These are phyloP conservation scores for Elsinoe batatas DNA, from an alignment of 2,329 filamentous ascomycete genomes.

Conservation along the genomic window DNA sequence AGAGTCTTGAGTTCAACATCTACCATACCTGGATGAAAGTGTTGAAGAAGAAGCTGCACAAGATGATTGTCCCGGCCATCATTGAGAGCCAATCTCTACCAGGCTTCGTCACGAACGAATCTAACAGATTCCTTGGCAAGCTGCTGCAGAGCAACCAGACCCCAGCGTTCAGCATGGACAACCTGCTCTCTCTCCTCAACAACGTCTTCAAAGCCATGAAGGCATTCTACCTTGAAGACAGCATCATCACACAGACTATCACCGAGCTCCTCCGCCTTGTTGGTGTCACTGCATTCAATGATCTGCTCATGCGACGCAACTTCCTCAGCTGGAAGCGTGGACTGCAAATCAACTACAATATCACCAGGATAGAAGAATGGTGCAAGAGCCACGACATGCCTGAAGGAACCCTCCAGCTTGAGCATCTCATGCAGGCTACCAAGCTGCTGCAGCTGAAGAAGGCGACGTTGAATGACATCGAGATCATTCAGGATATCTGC, in stretches of 20 bases:
- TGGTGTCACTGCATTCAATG: constrained; percentile 96
- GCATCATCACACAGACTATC: constrained; percentile 89
- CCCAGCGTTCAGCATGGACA: constrained; percentile 99
- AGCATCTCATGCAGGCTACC: constrained; percentile 99
- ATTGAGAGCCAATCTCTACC: constrained; percentile 98
- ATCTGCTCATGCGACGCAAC: constrained; percentile 92
- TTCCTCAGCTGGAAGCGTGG: constrained; percentile 99
- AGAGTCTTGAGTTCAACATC: constrained; percentile 98
- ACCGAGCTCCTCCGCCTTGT: constrained; percentile 89
- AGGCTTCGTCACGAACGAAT: constrained; percentile 97
- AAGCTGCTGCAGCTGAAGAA: constrained; percentile 98
- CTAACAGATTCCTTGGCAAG: constrained; percentile 95
- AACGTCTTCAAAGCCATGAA: constrained; percentile 99
- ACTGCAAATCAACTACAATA: constrained; percentile 99
- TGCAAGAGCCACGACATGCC: constrained; percentile 99
- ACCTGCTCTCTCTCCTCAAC: constrained; percentile 87
- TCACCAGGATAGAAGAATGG: constrained; percentile 98
- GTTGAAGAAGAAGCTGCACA: constrained; percentile 96
- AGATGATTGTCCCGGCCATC: constrained; percentile 99
- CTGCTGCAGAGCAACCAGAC: constrained; percentile 80
- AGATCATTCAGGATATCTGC: constrained; percentile 99
- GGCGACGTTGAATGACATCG: constrained; percentile 95
- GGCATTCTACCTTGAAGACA: constrained; percentile 92
- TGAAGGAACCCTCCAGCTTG: constrained; percentile 89
- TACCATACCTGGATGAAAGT: constrained; percentile 99